Evolutionary conservation across 2,329 filamentous ascomycete species (phyloP).

Genomic region (Zymoseptoria brevis): DNA sequence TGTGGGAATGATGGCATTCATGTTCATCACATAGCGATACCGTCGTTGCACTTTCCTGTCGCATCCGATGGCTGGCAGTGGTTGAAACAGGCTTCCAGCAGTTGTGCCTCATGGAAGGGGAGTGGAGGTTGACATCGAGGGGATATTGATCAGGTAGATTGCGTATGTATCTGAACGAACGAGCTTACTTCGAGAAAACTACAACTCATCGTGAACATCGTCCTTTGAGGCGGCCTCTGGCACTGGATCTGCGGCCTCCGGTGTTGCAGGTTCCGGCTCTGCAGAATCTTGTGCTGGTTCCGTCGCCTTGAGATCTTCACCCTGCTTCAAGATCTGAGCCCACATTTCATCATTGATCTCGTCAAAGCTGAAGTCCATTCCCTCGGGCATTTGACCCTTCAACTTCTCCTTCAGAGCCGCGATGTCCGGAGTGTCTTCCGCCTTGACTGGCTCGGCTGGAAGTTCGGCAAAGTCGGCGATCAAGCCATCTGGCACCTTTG

Average conservation of each 20-base stretch:
- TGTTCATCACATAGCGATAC: too few species aligned
- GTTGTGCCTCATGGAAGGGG: too few species aligned
- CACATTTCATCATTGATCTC: slow-evolving; percentile 29
- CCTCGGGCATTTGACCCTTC: slow-evolving; percentile 25
- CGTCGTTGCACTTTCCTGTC: too few species aligned
- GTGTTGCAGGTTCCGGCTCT: not conserved
- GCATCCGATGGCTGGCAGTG: too few species aligned
- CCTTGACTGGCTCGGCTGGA: slow-evolving; percentile 19
- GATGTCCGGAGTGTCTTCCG: slow-evolving; percentile 13
- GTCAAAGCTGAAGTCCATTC: slow-evolving; percentile 28
- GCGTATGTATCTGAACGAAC: not conserved
- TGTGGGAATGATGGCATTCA: too few species aligned
- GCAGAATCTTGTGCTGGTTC: not conserved
- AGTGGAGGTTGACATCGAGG: not conserved
- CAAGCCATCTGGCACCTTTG: slow-evolving; percentile 52
- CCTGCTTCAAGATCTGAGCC: slow-evolving; percentile 25
- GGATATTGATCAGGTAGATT: not conserved
- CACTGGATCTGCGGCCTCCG: not conserved
- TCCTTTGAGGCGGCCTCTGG: not conserved
- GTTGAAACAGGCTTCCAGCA: too few species aligned
- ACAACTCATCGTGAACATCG: not conserved
- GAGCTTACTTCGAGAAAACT: not conserved
- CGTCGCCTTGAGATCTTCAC: slow-evolving; percentile 8
- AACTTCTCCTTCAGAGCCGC: slow-evolving; percentile 17
- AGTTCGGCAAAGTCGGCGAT: slow-evolving; percentile 26